Conservation (phyloP, 768 basidiomycete genomes). For the Lyophyllum decastes region DNA sequence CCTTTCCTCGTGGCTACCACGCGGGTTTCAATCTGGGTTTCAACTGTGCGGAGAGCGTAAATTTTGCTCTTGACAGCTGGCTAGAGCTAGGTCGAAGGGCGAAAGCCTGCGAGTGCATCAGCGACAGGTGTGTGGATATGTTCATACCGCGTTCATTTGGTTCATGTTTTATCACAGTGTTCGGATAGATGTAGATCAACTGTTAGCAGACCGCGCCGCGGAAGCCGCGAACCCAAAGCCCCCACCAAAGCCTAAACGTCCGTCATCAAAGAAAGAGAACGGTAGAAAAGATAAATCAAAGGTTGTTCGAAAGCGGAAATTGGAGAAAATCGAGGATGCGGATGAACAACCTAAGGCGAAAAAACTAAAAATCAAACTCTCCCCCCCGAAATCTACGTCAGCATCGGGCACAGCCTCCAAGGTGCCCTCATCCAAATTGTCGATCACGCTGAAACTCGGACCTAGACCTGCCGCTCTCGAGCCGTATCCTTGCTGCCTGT, state of each 20-base stretch:
- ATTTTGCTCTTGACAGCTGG: conserved; percentile 96
- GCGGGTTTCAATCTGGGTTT: conserved; percentile 96
- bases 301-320: conserved; percentile 40
- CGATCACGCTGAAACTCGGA: conserved; percentile 67
- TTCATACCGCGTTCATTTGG: conserved; percentile 1
- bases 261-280: conserved; percentile 22
- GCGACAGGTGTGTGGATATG: conserved; percentile 57
- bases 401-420: conserved; percentile 14
- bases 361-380: conserved; percentile 45
- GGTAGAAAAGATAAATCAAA: conserved; percentile 41
- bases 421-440: conserved; percentile 37
- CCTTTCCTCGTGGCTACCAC: conserved; percentile 93
- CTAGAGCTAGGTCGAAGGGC: conserved; percentile 84
- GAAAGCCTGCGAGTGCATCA: conserved; percentile 71
- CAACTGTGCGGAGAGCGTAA: conserved; percentile 97
- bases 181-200: conserved; percentile 88
- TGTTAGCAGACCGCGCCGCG: conserved; percentile 66
- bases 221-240: conserved; percentile 34
- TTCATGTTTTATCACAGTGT: conserved; percentile 54
- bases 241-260: conserved; percentile 22
- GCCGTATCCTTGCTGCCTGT: conserved; percentile 68
- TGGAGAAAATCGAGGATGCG: conserved; percentile 39
- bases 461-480: conserved; percentile 60
- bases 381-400: conserved; percentile 27
- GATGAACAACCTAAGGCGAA: conserved; percentile 45